Base-by-base conservation (phyloP, 140 eudicot genomes). In the Stevia rebaudiana region DNA sequence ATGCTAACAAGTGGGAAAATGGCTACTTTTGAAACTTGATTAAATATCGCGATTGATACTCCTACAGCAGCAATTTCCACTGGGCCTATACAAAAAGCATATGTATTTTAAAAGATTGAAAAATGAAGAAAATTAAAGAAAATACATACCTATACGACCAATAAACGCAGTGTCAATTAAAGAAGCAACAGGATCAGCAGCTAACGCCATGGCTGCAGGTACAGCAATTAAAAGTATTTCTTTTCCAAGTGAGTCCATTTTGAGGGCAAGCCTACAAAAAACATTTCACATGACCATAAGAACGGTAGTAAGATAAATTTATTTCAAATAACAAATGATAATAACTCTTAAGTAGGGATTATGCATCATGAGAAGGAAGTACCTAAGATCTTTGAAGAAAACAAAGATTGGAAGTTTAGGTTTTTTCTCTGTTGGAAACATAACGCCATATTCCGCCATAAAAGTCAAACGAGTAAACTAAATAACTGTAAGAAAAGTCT, bases 171-270 rank as follows among this genome's bases (percentile, higher is more conserved):
- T 86, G 60, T 86, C 95, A 16, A 86, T 81, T 13, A 86, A 63
- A 61, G 95, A 86, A 31, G 95, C 95, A 18, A 86, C 37, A 40
- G 95, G 95, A 53, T 86, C 95, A 36, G 95, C 95, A 5, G 90
- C 83, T 65, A 86, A 78, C 21, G 95, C 90, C 78, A 86, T 47
- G 24, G 90, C 83, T 24, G 95, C 95, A 16, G 90, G 95, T 19
- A 83, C 55, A 5, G 90, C 95, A 59, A 86, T 86, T 2, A 63
- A 19, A 39, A 78, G 63, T 65, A 86, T 80, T 70, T 86, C 95
- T 51, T 41, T 37, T 37, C 90, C 95, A 61, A 86, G 88, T 21
- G 79, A 74, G 56, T 86, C 95, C 83, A 78, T 43, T 72, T 70
- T 86, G 49, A 86, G 73, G 11, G 67, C 79, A 63, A 6, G 68